phyloP scores from a whole-genome alignment of 1,284 basidiomycete species.

The Fomes fomentarius region DNA sequence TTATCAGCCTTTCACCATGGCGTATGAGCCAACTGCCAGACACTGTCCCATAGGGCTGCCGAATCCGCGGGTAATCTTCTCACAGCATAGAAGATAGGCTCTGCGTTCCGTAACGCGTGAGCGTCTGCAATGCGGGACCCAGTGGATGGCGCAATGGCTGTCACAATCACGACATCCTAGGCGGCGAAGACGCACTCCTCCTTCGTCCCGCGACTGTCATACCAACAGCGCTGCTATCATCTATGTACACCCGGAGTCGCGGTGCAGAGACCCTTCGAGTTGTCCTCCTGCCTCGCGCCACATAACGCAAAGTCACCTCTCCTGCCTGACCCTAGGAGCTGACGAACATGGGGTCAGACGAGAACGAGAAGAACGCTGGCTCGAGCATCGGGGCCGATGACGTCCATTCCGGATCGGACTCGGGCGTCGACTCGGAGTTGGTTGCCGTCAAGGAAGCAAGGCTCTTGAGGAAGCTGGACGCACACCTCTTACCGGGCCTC shows the following conservation, averaged over 20 bases:
- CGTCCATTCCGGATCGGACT: neutral
- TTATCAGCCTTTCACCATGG: too few species aligned
- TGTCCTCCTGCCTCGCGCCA: neutral
- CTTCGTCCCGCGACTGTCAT: neutral
- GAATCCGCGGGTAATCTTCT: neutral
- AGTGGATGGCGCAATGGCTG: neutral
- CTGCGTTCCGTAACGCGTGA: too few species aligned
- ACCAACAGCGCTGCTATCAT: neutral
- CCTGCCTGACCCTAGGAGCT: neutral
- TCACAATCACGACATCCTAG: neutral
- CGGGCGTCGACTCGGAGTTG: neutral
- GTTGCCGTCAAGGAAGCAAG: neutral
- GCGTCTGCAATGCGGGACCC: too few species aligned
- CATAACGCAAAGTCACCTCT: neutral
- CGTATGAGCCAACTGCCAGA: too few species aligned
- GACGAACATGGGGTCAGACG: neutral
- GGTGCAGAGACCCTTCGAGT: neutral
- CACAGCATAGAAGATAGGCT: neutral
- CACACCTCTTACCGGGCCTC: neutral
- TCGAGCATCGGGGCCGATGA: neutral
- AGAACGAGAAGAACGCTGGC: neutral
- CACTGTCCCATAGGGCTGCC: neutral
- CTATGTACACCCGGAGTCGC: neutral
- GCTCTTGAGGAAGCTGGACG: neutral
- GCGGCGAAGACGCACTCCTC: neutral